Evolutionary conservation across 164 flowering plant species (phyloP).

Genomic region (Stephania yunnanensis): DNA sequence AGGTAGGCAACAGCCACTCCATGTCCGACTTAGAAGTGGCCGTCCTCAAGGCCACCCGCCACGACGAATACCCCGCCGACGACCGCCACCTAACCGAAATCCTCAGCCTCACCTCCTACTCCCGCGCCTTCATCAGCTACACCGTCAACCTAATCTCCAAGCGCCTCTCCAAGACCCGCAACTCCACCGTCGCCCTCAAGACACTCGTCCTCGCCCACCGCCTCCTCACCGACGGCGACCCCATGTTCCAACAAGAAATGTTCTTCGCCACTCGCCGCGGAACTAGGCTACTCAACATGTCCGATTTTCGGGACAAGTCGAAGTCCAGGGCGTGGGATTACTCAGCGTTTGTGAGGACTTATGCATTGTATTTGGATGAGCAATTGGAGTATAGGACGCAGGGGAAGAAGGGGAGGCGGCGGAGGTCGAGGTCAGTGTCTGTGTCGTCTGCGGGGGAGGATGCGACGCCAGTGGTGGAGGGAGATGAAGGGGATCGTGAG

Average conservation of each 20-base stretch:
- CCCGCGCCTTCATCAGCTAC: slow-evolving; percentile 45
- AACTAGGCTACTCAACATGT: slow-evolving; percentile 71
- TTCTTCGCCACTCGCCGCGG: slow-evolving; percentile 76
- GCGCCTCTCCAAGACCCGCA: slow-evolving; percentile 69
- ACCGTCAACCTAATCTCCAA: slow-evolving; percentile 52
- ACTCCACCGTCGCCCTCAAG: slow-evolving; percentile 84
- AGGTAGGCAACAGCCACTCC: slow-evolving; percentile 41
- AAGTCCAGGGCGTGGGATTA: slow-evolving; percentile 77
- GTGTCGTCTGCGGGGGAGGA: slow-evolving; percentile 8
- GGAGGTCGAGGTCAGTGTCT: slow-evolving; percentile 26
- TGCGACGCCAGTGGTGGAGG: no score
- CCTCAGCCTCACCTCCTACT: slow-evolving; percentile 46
- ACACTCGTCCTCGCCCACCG: slow-evolving; percentile 60
- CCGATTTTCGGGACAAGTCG: slow-evolving; percentile 70
- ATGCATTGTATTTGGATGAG: slow-evolving; percentile 69
- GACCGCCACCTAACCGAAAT: slow-evolving; percentile 58
- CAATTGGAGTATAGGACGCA: slow-evolving; percentile 67
- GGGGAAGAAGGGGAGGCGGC: slow-evolving; percentile 4
- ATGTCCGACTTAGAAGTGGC: slow-evolving; percentile 77
- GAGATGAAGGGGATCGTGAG: no score
- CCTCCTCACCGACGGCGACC: slow-evolving; percentile 70
- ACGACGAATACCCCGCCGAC: slow-evolving; percentile 69
- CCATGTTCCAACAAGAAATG: slow-evolving; percentile 62
- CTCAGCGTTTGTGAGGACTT: slow-evolving; percentile 75
- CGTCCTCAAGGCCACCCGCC: slow-evolving; percentile 82